These are phyloP conservation scores for Podospora didyma DNA, from an alignment of 495 filamentous ascomycete genomes.

Conservation along the genomic window DNA sequence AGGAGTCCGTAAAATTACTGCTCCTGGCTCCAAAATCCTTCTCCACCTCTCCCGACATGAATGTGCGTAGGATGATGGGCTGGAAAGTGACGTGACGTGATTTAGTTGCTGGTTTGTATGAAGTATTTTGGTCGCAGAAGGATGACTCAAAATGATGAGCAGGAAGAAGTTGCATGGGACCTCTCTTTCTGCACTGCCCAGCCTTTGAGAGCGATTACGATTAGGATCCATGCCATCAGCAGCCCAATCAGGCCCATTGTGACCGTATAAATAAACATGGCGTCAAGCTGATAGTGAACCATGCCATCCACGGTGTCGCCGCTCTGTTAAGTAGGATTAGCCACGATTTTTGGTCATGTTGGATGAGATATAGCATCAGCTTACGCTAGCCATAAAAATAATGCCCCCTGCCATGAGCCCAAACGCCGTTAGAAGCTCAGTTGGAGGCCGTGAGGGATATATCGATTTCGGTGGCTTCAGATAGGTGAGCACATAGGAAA, in stretches of 20 bases:
- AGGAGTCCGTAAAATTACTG: too few relatives aligned
- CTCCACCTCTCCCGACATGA: too few relatives aligned
- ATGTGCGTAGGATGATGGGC: too few relatives aligned
- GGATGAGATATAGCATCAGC: constrained; percentile 23
- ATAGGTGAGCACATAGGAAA: constrained; percentile 79
- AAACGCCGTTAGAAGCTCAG: constrained; percentile 80
- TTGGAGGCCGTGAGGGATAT: constrained; percentile 85
- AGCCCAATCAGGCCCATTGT: constrained; percentile 79
- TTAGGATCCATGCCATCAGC: constrained; percentile 78
- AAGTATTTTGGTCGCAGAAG: too few relatives aligned
- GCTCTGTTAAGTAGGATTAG: constrained; percentile 42
- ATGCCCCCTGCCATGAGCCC: constrained; percentile 83
- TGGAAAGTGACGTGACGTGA: too few relatives aligned
- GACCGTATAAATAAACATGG: constrained; percentile 93
- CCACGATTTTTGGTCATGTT: neutral
- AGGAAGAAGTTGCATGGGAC: neutral
- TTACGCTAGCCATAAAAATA: constrained; percentile 90
- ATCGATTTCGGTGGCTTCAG: constrained; percentile 78
- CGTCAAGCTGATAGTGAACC: constrained; percentile 65
- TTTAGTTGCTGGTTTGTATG: too few relatives aligned
- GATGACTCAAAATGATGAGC: neutral
- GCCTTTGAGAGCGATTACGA: constrained; percentile 81
- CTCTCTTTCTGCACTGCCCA: constrained; percentile 70
- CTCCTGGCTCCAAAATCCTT: too few relatives aligned
- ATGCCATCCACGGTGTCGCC: constrained; percentile 73